A percentile compares a stretch with the other conserved stretches of the same genome.
These are phyloP conservation scores for Pestalotiopsis sp. DNA, from an alignment of 2,329 filamentous ascomycete species.

Conservation along the genomic window DNA sequence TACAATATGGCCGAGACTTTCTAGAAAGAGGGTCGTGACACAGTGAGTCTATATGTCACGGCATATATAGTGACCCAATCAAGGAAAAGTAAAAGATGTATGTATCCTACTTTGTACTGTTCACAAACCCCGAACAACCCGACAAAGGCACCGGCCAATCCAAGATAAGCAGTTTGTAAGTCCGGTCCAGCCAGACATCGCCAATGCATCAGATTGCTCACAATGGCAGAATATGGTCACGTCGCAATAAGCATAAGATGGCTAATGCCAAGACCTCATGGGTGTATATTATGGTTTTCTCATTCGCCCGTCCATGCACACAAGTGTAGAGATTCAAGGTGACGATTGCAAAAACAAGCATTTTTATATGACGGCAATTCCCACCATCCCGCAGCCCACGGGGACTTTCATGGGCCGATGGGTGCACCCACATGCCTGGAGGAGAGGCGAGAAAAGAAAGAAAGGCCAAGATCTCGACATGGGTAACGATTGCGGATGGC, in stretches of 20 bases:
- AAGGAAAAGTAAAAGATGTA: background rate
- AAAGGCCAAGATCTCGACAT: background rate
- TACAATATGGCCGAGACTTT: background rate
- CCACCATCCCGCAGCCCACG: background rate
- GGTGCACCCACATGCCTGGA: background rate
- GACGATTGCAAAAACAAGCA: background rate
- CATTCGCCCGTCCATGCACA: background rate
- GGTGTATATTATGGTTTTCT: background rate
- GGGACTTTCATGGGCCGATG: too few species aligned
- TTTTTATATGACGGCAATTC: background rate
- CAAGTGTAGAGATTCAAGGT: background rate
- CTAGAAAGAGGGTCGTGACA: background rate
- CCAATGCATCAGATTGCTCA: background rate
- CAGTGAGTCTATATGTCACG: background rate
- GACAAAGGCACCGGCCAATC: background rate
- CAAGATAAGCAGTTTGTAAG: background rate
- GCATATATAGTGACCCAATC: background rate
- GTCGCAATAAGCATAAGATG: background rate
- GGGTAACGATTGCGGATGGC: background rate
- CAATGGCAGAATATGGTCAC: background rate
- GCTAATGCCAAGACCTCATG: background rate
- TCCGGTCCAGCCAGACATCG: background rate
- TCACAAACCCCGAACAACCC: too few species aligned
- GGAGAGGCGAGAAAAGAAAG: background rate
- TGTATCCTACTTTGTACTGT: too few species aligned